Percentiles rank a stretch among this genome's conserved stretches.
phyloP scores from a whole-genome alignment of 2,329 filamentous ascomycete species.

The Fusarium palustre region DNA sequence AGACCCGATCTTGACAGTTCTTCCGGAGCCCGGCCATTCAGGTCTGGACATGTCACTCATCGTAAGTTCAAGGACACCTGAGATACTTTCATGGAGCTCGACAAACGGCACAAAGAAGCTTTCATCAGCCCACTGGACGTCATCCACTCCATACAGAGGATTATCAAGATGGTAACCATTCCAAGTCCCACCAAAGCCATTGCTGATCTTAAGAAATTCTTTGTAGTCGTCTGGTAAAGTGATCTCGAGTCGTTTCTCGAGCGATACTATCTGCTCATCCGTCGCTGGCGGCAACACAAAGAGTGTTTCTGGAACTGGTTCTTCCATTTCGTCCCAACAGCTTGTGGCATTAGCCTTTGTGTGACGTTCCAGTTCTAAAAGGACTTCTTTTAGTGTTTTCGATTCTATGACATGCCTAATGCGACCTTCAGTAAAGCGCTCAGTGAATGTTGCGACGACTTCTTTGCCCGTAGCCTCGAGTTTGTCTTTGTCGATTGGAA shows the following conservation, averaged over 20 bases:
- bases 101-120: conserved; percentile 1
- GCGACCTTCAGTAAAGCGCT: conserved; percentile 25
- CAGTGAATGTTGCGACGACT: conserved; percentile 13
- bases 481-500: conserved; percentile 24
- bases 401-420: conserved; percentile 9
- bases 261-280: conserved; percentile 24
- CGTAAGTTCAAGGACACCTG: conserved; percentile 5
- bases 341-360: conserved; percentile 16
- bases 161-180: conserved; percentile 33
- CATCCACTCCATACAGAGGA: conserved; percentile 13
- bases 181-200: conserved; percentile 37
- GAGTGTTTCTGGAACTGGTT: conserved; percentile 25
- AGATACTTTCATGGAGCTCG: conserved; percentile 16
- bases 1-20: conserved; percentile 15
- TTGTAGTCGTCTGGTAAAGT: conserved; percentile 36
- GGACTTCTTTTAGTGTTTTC: conserved; percentile 20
- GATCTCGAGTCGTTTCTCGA: conserved; percentile 21
- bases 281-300: conserved; percentile 32
- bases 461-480: conserved; percentile 14
- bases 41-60: neutral
- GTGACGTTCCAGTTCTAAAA: conserved; percentile 19
- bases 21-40: conserved; percentile 29
- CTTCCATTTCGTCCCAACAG: conserved; percentile 3
- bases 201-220: conserved; percentile 35
- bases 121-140: conserved; percentile 21